Evolutionary conservation across 2,329 filamentous ascomycete genomes (phyloP), one percentile per base, ranked within the genome.

Genomic region (Epichloe uncinata): DNA sequence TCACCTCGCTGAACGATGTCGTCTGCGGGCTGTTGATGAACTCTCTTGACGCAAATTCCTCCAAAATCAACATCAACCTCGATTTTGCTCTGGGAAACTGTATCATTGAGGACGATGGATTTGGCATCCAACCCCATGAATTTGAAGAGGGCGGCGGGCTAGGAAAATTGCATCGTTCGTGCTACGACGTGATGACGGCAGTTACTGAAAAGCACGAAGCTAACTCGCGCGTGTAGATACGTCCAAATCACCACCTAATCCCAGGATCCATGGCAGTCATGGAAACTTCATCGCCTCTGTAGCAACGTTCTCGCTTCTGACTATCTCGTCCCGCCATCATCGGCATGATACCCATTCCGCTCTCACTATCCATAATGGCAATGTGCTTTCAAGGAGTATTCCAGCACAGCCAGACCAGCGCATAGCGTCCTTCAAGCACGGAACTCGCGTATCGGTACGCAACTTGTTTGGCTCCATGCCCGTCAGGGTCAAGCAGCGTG

Each of bases 401-500:
- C 84, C 85, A 5, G 77, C 80, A 5, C 70, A 74, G 11, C 64
- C 72, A 7, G 75, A 81, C 45, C 76, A 85, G 43, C 70, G 74
- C 45, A 58, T 87, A 6, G 58, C 72, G 8, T 69, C 66, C 36
- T 75, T 74, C 50, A 63, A 70, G 18, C 80, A 87, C 67, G 91
- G 91, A 4, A 95, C 90, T 0, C 77, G 79, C 30, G 81, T 91
- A 2, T 75, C 75, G 0, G 84, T 95, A 5, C 79, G 82, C 50
- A 83, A 95, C 62, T 70, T 96, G 1, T 97, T 96, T 66, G 89
- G 90, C 0, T 85, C 82, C 52, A 87, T 96, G 79, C 89, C 91
- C 0, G 91, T 96, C 12, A 81, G 91, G 13, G 83, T 94, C 26
- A 95, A 93, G 62, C 85, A 89, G 57, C 78, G 89, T 54, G 78